These are phyloP conservation scores for Trifolium pratense DNA, from an alignment of 306 rosid genomes.

Conservation along the genomic window DNA sequence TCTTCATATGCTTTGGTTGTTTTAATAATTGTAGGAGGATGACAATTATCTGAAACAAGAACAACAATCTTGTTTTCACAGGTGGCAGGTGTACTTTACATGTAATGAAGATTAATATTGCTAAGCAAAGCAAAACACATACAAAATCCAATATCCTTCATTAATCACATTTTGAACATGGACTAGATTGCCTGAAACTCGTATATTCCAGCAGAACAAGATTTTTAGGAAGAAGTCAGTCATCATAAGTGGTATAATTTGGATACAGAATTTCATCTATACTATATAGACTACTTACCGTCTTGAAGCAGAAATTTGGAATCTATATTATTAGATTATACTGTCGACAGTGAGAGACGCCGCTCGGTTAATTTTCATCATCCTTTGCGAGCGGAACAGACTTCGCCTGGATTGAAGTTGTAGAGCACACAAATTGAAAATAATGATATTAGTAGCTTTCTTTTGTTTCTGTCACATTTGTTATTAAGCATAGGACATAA, in stretches of 20 bases:
- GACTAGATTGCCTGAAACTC: conserved; percentile 17
- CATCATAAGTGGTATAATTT: background rate
- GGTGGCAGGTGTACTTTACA: background rate
- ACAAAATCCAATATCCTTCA: background rate
- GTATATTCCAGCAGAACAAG: conserved; percentile 20
- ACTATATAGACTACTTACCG: background rate
- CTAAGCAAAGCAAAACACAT: background rate
- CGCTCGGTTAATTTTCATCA: conserved; percentile 34
- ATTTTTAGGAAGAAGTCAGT: background rate
- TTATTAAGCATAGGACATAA: background rate
- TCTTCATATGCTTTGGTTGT: background rate
- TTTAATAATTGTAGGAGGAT: background rate
- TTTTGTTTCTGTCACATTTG: background rate
- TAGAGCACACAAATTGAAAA: conserved; percentile 20
- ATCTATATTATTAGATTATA: conserved; percentile 9
- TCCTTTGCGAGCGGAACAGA: conserved; percentile 70
- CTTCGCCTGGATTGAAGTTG: conserved; percentile 61
- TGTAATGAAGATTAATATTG: background rate
- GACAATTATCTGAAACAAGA: background rate
- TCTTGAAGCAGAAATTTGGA: conserved; percentile 33
- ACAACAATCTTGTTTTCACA: background rate
- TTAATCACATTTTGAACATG: background rate
- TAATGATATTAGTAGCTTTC: conserved; percentile 9
- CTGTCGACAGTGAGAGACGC: background rate
- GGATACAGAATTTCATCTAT: conserved; percentile 20